A percentile compares a stretch with the other conserved stretches of the same genome.
phyloP scores from a whole-genome alignment of 768 basidiomycete genomes.

The Mycena leptocephala region DNA sequence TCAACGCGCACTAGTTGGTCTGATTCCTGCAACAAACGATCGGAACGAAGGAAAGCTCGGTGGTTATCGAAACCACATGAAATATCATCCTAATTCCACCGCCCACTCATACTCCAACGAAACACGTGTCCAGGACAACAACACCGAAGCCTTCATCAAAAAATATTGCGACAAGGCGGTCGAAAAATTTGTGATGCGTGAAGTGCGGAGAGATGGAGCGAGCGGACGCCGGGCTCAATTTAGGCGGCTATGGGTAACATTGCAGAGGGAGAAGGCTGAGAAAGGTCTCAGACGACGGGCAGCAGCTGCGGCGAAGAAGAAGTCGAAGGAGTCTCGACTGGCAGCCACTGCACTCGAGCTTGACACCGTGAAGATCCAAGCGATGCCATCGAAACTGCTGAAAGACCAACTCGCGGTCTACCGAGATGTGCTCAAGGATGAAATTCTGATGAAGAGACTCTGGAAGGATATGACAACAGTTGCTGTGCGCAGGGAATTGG shows the following conservation, averaged over 20 bases:
- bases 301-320: background rate
- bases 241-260: background rate
- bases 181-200: background rate
- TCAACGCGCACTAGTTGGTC: slow-evolving; percentile 24
- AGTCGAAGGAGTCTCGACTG: background rate
- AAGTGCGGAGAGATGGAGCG: background rate
- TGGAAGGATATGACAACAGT: background rate
- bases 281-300: background rate
- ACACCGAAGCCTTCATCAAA: slow-evolving; percentile 1
- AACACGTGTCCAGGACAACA: background rate
- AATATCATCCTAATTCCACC: background rate
- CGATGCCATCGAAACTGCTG: background rate
- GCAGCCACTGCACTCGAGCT: background rate
- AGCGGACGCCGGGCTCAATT: background rate
- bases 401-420: background rate
- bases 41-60: slow-evolving; percentile 33
- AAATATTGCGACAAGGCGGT: background rate
- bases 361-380: background rate
- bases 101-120: background rate
- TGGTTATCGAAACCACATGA: background rate
- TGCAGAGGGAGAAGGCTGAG: background rate
- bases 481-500: background rate
- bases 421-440: background rate
- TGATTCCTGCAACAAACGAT: slow-evolving; percentile 41
- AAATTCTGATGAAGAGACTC: background rate